Conservation (phyloP, 2,329 filamentous ascomycete genomes). For the Didymella arachidicola region DNA sequence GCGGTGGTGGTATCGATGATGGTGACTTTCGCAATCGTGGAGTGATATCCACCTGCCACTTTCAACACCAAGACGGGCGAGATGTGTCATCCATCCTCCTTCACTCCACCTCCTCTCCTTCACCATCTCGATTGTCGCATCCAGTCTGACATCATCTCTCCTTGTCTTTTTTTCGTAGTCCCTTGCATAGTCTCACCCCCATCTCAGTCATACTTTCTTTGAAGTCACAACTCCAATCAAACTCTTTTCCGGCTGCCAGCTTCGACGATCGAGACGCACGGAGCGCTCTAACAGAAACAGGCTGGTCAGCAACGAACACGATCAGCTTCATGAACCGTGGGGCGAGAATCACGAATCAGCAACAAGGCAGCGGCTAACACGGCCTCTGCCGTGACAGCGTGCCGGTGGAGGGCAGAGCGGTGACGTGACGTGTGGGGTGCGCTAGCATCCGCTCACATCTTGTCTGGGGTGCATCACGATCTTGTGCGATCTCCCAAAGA, state of each 20-base stretch:
- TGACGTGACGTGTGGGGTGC: constrained; percentile 20
- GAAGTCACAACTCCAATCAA: neutral
- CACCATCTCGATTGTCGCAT: neutral
- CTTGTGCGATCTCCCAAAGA: too few species aligned
- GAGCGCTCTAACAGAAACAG: neutral
- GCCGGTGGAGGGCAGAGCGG: neutral
- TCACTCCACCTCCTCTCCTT: neutral
- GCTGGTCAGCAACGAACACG: neutral
- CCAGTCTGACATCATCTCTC: neutral
- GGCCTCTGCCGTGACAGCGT: neutral
- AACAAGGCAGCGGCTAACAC: constrained; percentile 5
- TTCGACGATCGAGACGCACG: neutral
- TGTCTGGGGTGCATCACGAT: constrained; percentile 3
- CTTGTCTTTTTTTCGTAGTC: neutral
- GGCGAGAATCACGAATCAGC: neutral
- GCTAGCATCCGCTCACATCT: neutral
- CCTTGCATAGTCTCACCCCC: neutral
- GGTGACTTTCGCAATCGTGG: neutral
- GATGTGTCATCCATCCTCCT: neutral
- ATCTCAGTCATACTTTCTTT: neutral
- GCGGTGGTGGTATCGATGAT: neutral
- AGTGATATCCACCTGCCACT: neutral
- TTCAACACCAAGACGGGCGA: neutral
- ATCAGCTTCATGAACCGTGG: constrained; percentile 1
- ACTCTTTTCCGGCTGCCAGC: neutral